Base-by-base conservation (phyloP, 306 rosid species). In the Amphicarpaea edgeworthii region DNA sequence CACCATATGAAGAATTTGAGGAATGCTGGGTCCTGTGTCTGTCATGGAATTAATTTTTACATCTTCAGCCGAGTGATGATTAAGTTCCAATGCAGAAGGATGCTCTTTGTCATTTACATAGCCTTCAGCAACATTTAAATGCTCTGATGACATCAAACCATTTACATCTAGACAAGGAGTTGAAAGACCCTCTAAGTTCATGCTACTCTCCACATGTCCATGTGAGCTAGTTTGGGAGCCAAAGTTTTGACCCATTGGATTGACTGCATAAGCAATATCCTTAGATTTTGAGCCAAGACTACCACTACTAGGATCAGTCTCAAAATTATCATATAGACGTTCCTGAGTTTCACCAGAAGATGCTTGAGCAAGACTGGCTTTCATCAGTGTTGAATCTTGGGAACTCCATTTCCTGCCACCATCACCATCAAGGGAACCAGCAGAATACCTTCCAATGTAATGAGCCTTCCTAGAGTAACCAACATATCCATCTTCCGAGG, bases 321-420 rank as follows among this genome's bases (percentile, higher is more conserved):
- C 97, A 77, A 83, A 79, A 86, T 89, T 85, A 77, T 86, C 86
- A 82, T 84, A 75, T 54, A 79, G 45, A 59, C 70, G 79, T 46
- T 88, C 97, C 24, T 54, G 87, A 64, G 68, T 68, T 73, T 87
- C 98, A 86, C 86, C 86, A 69, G 91, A 87, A 80, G 88, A 79
- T 71, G 86, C 79, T 70, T 89, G 93, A 65, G 85, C 90, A 74
- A 83, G 76, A 76, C 79, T 79, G 58, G 97, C 70, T 21, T 88
- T 83, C 34, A 84, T 73, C 57, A 83, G 61, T 72, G 85, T 78
- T 73, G 95, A 85, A 78, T 94, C 97, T 77, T 88, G 98, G 85
- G 92, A 90, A 86, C 90, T 88, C 99, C 99, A 96, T 79, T 96
- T 96, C 83, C 97, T 88, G 32, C 94, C 96, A 78, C 90, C 65